Evolutionary conservation across 768 basidiomycete genomes (phyloP).

Genomic region (Mycena chlorophos): DNA sequence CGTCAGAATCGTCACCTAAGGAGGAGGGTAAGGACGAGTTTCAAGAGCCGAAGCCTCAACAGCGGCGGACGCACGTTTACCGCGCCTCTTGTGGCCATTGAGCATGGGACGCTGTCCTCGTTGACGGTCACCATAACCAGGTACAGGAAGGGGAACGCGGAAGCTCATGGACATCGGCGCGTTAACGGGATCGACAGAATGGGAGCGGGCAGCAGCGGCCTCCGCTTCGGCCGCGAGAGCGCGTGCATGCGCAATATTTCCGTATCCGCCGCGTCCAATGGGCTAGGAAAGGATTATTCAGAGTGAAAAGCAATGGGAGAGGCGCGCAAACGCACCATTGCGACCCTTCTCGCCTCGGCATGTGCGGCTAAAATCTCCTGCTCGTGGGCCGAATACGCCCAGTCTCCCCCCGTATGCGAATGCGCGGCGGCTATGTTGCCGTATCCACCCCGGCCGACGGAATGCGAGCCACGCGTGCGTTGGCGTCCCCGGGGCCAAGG

Average conservation of each 20-base stretch:
- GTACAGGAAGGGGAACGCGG: slow-evolving; percentile 6
- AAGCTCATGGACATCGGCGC: slow-evolving; percentile 14
- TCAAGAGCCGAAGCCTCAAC: no score
- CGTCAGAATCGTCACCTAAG: no score
- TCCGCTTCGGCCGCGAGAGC: slow-evolving; percentile 3
- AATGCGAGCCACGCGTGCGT: slow-evolving; percentile 8
- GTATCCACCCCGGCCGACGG: slow-evolving; percentile 16
- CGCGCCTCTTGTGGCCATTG: no score
- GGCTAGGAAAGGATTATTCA: slow-evolving; percentile 1
- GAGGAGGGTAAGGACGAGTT: no score
- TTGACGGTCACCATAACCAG: no score
- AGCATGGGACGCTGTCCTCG: no score
- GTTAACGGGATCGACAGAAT: slow-evolving; percentile 13
- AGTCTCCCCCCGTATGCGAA: slow-evolving; percentile 27
- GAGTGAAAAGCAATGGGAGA: background rate
- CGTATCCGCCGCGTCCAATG: slow-evolving; percentile 18
- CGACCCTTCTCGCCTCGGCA: slow-evolving; percentile 9
- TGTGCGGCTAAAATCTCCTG: slow-evolving; percentile 17
- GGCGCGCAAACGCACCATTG: slow-evolving; percentile 9
- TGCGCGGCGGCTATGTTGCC: slow-evolving; percentile 21
- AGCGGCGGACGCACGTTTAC: no score
- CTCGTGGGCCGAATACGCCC: slow-evolving; percentile 16
- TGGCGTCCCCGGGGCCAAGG: slow-evolving; percentile 18
- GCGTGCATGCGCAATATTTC: slow-evolving; percentile 15
- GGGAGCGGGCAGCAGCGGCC: slow-evolving; percentile 6